Evolutionary conservation across 192 early-diverging fungal genomes (phyloP).

Genomic region (Lobosporangium transversale): DNA sequence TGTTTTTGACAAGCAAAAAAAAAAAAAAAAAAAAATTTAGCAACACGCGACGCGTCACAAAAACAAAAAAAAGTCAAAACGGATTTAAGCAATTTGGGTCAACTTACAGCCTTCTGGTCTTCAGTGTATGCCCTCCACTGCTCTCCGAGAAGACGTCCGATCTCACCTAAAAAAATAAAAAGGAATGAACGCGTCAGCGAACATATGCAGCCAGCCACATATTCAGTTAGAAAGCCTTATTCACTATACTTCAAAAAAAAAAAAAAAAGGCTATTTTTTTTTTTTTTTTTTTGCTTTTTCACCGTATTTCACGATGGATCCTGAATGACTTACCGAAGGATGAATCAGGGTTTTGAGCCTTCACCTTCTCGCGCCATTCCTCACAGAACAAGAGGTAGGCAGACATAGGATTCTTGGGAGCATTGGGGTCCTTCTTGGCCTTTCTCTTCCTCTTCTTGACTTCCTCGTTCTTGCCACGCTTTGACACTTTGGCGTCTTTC

Average conservation of each 20-base stretch:
- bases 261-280: too few relatives aligned
- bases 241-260: too few relatives aligned
- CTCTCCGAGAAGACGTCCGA: constrained; percentile 79
- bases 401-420: constrained; percentile 91
- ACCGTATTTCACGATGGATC: too few relatives aligned
- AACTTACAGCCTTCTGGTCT: constrained; percentile 52
- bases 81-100: too few relatives aligned
- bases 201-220: constrained; percentile 65
- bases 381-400: constrained; percentile 94
- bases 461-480: constrained; percentile 58
- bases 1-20: too few relatives aligned
- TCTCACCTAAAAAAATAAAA: constrained; percentile 40
- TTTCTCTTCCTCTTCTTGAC: constrained; percentile 61
- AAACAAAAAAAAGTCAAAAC: too few relatives aligned
- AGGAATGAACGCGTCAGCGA: background rate
- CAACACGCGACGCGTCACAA: constrained; percentile 7
- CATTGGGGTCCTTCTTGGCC: constrained; percentile 88
- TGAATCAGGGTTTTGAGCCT: constrained; percentile 82
- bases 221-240: constrained; percentile 58
- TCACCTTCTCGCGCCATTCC: constrained; percentile 79
- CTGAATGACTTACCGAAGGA: constrained; percentile 62
- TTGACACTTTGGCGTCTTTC: constrained; percentile 44
- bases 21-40: background rate
- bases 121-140: constrained; percentile 63
- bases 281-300: too few relatives aligned